A percentile compares a stretch with the other conserved stretches of the same genome.
phyloP scores from a whole-genome alignment of 306 rosid species.

The Citrullus colocynthis region DNA sequence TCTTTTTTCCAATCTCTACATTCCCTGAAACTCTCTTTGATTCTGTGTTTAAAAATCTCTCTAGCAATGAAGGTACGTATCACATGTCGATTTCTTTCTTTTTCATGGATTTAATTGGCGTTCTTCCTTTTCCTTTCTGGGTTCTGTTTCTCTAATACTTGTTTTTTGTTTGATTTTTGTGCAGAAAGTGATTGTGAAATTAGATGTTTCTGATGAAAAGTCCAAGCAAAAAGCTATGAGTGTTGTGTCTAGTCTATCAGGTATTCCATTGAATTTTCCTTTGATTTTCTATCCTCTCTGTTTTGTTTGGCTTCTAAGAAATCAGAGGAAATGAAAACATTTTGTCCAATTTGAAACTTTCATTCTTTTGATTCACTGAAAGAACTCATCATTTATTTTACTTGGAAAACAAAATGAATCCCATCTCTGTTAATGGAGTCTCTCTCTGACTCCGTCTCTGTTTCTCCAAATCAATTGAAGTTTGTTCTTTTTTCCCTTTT shows the following conservation, averaged over 20 bases:
- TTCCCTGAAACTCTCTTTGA: not conserved
- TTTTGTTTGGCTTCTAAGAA: not conserved
- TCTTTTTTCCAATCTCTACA: not conserved
- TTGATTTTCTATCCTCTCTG: not conserved
- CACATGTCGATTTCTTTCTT: not conserved
- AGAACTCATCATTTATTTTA: not conserved
- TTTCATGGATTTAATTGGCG: not conserved
- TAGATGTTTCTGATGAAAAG: not conserved
- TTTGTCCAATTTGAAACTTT: not conserved
- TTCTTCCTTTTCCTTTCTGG: not conserved
- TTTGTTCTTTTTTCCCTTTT: too few species aligned
- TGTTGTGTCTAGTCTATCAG: not conserved
- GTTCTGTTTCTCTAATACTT: not conserved
- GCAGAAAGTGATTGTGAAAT: slow-evolving; percentile 6
- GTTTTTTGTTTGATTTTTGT: not conserved
- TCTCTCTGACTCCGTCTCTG: not conserved
- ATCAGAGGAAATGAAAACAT: not conserved
- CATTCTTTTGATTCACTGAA: not conserved
- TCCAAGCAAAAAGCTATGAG: slow-evolving; percentile 9
- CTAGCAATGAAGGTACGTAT: not conserved
- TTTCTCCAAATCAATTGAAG: not conserved
- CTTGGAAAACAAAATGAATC: not conserved
- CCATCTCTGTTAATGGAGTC: not conserved
- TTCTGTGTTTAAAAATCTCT: not conserved
- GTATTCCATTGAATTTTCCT: not conserved